Percentiles rank a stretch among this genome's conserved stretches.
phyloP scores from a whole-genome alignment of 768 basidiomycete species.

The Pleurotus citrinopileatus region DNA sequence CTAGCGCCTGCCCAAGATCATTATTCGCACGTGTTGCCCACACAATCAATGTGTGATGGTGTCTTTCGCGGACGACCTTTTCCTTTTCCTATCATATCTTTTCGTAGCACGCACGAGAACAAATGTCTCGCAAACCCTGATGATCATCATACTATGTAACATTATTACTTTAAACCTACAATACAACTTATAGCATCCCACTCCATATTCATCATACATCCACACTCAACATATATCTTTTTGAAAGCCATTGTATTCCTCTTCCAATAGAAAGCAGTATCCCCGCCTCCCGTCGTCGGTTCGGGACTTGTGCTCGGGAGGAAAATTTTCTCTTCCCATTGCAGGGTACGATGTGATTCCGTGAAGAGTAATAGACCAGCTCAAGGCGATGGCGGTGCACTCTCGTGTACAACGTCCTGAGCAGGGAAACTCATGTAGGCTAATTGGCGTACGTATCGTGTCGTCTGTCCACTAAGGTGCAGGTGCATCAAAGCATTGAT shows the following conservation, averaged over 20 bases:
- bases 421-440: neutral
- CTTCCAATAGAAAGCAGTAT: neutral
- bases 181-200: neutral
- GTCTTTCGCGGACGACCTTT: neutral
- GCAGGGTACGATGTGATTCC: neutral
- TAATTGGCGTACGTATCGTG: neutral
- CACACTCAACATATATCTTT: neutral
- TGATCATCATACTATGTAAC: constrained; percentile 5
- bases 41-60: no score
- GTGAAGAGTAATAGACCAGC: neutral
- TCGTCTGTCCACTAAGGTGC: neutral
- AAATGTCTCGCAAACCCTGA: neutral
- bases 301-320: neutral
- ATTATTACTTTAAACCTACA: neutral
- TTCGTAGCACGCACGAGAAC: neutral
- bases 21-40: no score
- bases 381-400: constrained; percentile 8
- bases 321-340: neutral
- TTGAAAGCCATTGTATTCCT: neutral
- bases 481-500: constrained; percentile 1
- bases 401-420: neutral
- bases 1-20: neutral
- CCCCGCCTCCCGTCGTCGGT: neutral
- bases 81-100: neutral
- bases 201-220: neutral